phyloP scores from a whole-genome alignment of 257 asterid species.

The Solanum acaule region DNA sequence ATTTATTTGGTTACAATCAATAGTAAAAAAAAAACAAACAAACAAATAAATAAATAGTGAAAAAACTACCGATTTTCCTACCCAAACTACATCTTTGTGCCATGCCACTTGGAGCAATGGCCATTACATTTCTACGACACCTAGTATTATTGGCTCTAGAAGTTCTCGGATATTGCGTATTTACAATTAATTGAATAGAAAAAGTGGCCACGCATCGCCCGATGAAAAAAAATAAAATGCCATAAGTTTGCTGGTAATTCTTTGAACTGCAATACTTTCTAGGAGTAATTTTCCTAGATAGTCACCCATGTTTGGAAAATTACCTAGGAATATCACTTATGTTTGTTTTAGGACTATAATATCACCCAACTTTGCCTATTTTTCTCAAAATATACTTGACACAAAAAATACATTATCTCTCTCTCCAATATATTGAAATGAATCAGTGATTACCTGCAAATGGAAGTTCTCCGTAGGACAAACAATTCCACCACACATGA shows the following conservation, averaged over 20 bases:
- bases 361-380: too few species aligned
- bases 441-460: neutral
- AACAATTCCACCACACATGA: neutral
- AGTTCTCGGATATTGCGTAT: neutral
- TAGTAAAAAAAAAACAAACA: too few species aligned
- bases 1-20: neutral
- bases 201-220: neutral
- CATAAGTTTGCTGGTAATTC: too few species aligned
- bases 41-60: too few species aligned
- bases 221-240: too few species aligned
- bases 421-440: neutral
- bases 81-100: neutral
- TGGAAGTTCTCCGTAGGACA: neutral
- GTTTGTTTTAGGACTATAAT: too few species aligned
- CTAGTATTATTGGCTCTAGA: neutral
- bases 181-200: neutral
- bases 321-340: too few species aligned
- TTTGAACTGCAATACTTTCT: too few species aligned
- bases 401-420: too few species aligned
- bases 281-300: too few species aligned
- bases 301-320: too few species aligned
- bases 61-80: neutral
- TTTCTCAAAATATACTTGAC: too few species aligned
- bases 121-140: neutral
- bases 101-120: neutral